Percentiles rank a stretch among this genome's conserved stretches.
Conservation (phyloP, 176 grass and related monocot genomes). For the Echinochloa phyllopogon region DNA sequence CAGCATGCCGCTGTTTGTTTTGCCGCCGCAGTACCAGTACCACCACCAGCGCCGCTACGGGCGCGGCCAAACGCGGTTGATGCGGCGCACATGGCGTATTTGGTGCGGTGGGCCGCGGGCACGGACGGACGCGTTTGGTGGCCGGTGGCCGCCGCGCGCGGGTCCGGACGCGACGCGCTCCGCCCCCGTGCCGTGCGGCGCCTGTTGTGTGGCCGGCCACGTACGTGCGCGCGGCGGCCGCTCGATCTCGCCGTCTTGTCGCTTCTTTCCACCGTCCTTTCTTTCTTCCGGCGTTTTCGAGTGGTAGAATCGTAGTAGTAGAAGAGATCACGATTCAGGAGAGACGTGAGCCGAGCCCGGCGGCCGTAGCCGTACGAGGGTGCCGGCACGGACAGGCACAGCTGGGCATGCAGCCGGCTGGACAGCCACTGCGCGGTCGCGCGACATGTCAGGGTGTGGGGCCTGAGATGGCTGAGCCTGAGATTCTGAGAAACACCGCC, state of each 20-base stretch:
- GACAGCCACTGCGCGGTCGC: background rate
- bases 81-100: constrained; percentile 37
- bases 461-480: no score
- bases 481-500: background rate
- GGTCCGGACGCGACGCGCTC: background rate
- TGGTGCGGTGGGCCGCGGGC: constrained; percentile 40
- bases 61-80: background rate
- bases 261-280: background rate
- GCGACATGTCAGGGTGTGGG: background rate
- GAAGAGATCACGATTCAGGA: no score
- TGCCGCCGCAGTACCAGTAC: background rate
- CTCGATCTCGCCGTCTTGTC: background rate
- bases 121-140: constrained; percentile 3
- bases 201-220: background rate
- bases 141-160: background rate
- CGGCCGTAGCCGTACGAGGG: background rate
- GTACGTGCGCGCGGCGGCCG: background rate
- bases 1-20: background rate
- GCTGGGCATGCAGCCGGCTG: background rate
- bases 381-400: background rate
- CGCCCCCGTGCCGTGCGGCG: background rate
- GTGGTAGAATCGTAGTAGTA: background rate
- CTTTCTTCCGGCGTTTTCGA: background rate
- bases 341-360: background rate
- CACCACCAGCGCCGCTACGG: background rate